phyloP scores from a whole-genome alignment of 805 yeast species.

The Wickerhamomyces ciferrii region DNA sequence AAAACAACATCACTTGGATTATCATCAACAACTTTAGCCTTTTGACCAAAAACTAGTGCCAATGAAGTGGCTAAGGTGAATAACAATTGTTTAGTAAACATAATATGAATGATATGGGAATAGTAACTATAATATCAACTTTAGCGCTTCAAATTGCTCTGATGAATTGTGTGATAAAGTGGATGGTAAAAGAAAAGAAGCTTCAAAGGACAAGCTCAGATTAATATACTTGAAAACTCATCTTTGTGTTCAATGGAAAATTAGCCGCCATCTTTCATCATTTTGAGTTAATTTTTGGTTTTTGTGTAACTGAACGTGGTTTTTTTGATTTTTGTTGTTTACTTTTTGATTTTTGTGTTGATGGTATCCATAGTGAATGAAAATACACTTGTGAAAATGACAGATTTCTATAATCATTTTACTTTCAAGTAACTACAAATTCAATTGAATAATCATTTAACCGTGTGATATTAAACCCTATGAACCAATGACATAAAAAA shows the following conservation, averaged over 20 bases:
- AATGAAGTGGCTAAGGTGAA: constrained; percentile 8
- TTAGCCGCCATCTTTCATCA: too few species aligned
- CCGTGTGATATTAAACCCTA: not conserved
- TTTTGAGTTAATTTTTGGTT: not conserved
- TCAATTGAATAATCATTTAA: not conserved
- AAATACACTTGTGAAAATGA: not conserved
- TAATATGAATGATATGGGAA: not conserved
- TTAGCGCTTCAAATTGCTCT: too few species aligned
- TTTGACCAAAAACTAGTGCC: constrained; percentile 4
- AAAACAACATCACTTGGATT: constrained; percentile 22
- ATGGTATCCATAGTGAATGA: not conserved
- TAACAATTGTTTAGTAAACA: constrained; percentile 5
- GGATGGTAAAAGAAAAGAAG: not conserved
- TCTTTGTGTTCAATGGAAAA: not conserved
- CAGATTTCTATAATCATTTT: too few species aligned
- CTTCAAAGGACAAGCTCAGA: not conserved
- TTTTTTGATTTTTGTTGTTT: too few species aligned
- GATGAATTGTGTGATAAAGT: not conserved
- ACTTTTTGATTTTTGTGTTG: not conserved
- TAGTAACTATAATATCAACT: too few species aligned
- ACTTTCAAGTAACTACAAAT: too few species aligned
- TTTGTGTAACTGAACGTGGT: not conserved
- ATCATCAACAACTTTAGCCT: constrained; percentile 11
- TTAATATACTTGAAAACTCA: not conserved
- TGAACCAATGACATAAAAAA: not conserved